These are phyloP conservation scores for Exsudoporus frostii DNA, from an alignment of 768 basidiomycete genomes.

Conservation along the genomic window DNA sequence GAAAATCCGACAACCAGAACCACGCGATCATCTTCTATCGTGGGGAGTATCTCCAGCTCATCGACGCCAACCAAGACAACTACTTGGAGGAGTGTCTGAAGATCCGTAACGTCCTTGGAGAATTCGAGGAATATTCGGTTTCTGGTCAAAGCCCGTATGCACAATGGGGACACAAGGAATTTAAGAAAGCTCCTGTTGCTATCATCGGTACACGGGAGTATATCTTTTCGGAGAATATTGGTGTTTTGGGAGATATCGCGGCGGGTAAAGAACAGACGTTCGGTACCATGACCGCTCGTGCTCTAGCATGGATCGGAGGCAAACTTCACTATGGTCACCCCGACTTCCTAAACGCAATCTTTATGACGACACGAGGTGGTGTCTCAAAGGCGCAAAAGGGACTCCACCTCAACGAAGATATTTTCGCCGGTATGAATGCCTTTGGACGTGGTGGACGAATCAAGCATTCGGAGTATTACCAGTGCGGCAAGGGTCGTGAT, in stretches of 20 bases:
- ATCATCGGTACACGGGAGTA: conserved; percentile 99
- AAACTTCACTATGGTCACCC: conserved; percentile 99
- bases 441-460: conserved; percentile 97
- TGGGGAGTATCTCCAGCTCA: conserved; percentile 97
- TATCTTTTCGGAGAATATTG: conserved; percentile 99
- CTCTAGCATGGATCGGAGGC: conserved; percentile 95
- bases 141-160: conserved; percentile 95
- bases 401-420: conserved; percentile 97
- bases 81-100: conserved; percentile 99
- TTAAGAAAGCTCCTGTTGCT: conserved; percentile 85
- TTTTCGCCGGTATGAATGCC: conserved; percentile 99
- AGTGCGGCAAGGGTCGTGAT: conserved; percentile 99
- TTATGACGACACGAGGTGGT: conserved; percentile 98
- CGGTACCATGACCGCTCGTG: conserved; percentile 95
- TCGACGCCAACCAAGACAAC: conserved; percentile 99
- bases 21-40: conserved; percentile 99
- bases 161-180: conserved; percentile 93
- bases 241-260: conserved; percentile 97
- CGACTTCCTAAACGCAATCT: conserved; percentile 96
- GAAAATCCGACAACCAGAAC: conserved; percentile 99
- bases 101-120: conserved; percentile 95
- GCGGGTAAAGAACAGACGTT: conserved; percentile 99
- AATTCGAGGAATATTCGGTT: conserved; percentile 92
- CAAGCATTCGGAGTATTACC: conserved; percentile 99
- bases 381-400: conserved; percentile 99